Evolutionary conservation across 2,329 filamentous ascomycete genomes (phyloP).

Genomic region (Phialophora verrucosa): DNA sequence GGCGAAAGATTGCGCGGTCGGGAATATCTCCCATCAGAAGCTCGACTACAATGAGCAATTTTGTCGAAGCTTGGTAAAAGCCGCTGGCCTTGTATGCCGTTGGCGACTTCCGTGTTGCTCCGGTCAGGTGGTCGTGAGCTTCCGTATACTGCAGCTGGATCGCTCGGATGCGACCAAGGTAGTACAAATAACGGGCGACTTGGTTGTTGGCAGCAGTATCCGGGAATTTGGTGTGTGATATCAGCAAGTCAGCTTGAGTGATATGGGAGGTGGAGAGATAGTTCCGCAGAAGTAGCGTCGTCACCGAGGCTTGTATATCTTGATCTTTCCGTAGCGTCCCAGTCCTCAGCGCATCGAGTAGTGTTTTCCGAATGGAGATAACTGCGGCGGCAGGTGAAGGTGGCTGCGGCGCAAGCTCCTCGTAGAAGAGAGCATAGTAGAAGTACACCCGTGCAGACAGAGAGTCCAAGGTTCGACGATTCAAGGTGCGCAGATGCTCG

Average conservation of each 20-base stretch:
- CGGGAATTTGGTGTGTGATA: constrained; percentile 95
- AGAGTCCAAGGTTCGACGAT: constrained; percentile 91
- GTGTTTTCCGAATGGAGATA: constrained; percentile 80
- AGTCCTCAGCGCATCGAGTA: constrained; percentile 87
- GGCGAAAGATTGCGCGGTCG: constrained; percentile 90
- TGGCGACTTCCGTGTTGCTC: constrained; percentile 92
- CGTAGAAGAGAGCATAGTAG: constrained; percentile 95
- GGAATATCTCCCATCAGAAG: constrained; percentile 98
- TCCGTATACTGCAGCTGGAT: constrained; percentile 97
- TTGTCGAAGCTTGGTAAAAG: constrained; percentile 94
- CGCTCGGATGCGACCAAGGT: constrained; percentile 92
- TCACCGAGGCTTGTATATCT: constrained; percentile 96
- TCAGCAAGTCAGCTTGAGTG: constrained; percentile 90
- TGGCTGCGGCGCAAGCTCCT: constrained; percentile 84
- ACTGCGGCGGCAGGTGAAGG: constrained; percentile 88
- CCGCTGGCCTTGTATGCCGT: constrained; percentile 86
- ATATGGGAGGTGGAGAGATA: constrained; percentile 97
- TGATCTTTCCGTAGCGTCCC: constrained; percentile 96
- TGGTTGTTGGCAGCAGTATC: constrained; percentile 96
- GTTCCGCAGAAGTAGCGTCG: constrained; percentile 91
- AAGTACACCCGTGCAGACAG: constrained; percentile 96
- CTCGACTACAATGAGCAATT: constrained; percentile 95
- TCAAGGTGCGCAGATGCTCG: constrained; percentile 83
- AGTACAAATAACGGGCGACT: constrained; percentile 96
- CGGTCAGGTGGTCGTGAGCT: constrained; percentile 90